Percentiles rank a stretch among this genome's conserved stretches.
These are phyloP conservation scores for Tuber aestivum DNA, from an alignment of 495 filamentous ascomycete species.

Conservation along the genomic window DNA sequence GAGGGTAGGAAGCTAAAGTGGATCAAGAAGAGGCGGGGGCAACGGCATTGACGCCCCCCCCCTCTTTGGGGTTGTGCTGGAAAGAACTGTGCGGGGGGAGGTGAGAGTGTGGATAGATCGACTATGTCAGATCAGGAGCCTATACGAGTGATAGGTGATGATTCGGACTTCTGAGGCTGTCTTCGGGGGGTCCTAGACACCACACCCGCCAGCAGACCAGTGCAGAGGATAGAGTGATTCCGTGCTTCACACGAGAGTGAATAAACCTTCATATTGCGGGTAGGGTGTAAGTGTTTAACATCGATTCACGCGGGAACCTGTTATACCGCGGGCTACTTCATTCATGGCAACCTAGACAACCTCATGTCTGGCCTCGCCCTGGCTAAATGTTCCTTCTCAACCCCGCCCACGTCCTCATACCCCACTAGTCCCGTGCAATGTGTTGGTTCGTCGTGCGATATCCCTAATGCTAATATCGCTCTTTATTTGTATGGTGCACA, in stretches of 20 bases:
- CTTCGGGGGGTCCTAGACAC: not conserved
- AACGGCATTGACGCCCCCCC: too few species aligned
- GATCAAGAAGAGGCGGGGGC: too few species aligned
- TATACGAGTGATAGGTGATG: not conserved
- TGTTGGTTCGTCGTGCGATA: too few species aligned
- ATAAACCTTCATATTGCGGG: not conserved
- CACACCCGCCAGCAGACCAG: not conserved
- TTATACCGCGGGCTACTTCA: not conserved
- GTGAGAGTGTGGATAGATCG: not conserved
- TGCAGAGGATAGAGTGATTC: too few species aligned
- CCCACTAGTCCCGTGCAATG: too few species aligned
- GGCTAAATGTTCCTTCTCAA: conserved; percentile 45
- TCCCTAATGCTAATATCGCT: too few species aligned
- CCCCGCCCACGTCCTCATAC: too few species aligned
- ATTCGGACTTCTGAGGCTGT: not conserved
- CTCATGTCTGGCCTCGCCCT: conserved; percentile 46
- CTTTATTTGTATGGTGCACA: too few species aligned
- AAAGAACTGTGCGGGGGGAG: not conserved
- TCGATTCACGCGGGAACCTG: too few species aligned
- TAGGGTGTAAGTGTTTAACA: not conserved
- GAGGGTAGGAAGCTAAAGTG: too few species aligned
- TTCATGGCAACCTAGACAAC: conserved; percentile 44
- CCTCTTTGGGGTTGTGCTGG: too few species aligned
- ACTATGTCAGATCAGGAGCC: not conserved
- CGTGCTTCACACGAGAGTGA: not conserved